These are phyloP conservation scores for Penium margaritaceum DNA, from an alignment of 139 green algal species.

Conservation along the genomic window DNA sequence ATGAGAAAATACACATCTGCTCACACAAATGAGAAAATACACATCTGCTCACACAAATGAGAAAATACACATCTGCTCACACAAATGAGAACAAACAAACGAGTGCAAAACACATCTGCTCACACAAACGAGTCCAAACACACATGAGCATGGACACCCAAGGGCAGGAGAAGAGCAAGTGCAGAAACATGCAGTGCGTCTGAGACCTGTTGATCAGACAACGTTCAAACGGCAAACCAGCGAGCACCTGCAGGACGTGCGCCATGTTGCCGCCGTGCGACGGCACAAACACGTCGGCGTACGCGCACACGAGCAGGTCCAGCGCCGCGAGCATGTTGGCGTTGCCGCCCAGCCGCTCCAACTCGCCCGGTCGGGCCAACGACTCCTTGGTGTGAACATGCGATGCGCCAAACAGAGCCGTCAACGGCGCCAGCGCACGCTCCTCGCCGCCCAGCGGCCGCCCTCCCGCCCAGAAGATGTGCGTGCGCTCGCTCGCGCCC, in stretches of 20 bases:
- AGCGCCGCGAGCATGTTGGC: constrained; percentile 9
- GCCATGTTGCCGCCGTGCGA: constrained; percentile 31
- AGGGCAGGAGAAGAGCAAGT: background rate
- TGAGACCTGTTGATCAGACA: too few relatives aligned
- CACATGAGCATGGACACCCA: background rate
- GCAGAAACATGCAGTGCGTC: background rate
- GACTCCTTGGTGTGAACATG: constrained; percentile 15
- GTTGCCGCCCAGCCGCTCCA: background rate
- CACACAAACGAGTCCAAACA: background rate
- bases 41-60: too few relatives aligned
- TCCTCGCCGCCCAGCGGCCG: constrained; percentile 2
- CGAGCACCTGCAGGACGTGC: constrained; percentile 24
- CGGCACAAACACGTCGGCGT: constrained; percentile 19
- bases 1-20: too few relatives aligned
- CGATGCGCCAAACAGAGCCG: background rate
- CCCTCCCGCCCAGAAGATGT: constrained; percentile 19
- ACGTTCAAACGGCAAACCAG: too few relatives aligned
- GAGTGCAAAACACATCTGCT: background rate
- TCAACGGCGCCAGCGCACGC: constrained; percentile 6
- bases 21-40: too few relatives aligned
- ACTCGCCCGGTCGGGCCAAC: background rate
- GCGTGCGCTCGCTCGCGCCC: constrained; percentile 12
- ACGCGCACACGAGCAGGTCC: constrained; percentile 6
- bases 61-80: too few relatives aligned
- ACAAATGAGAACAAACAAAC: too few relatives aligned